Conservation (phyloP, 495 filamentous ascomycete genomes). For the Parathielavia appendiculata region DNA sequence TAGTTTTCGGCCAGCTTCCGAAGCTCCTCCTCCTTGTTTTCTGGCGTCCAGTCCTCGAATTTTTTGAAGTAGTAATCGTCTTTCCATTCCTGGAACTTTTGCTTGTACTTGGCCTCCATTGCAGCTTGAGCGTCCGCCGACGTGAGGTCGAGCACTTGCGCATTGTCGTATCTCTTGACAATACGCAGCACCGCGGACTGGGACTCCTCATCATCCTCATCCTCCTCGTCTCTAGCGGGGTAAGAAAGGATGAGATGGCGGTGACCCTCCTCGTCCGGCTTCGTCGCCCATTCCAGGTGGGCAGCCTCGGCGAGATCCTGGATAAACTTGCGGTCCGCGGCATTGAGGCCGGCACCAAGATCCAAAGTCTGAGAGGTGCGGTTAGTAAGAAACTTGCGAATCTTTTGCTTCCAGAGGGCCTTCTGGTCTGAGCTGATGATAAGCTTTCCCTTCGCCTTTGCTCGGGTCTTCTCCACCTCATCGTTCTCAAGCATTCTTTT, state of each 20-base stretch:
- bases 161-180: constrained; percentile 83
- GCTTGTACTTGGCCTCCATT: constrained; percentile 75
- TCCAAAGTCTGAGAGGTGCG: constrained; percentile 54
- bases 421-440: constrained; percentile 78
- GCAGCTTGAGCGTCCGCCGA: constrained; percentile 69
- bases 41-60: constrained; percentile 75
- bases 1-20: constrained; percentile 89
- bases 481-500: constrained; percentile 58
- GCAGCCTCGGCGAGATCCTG: constrained; percentile 80
- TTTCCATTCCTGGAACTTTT: constrained; percentile 88
- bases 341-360: constrained; percentile 68
- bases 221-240: constrained; percentile 44
- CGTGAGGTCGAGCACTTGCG: constrained; percentile 74
- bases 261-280: constrained; percentile 70
- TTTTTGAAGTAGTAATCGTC: constrained; percentile 86
- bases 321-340: constrained; percentile 85
- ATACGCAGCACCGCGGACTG: constrained; percentile 77
- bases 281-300: constrained; percentile 73
- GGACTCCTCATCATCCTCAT: constrained; percentile 80
- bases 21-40: constrained; percentile 71
- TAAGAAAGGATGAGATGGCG: constrained; percentile 73
- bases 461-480: constrained; percentile 46
- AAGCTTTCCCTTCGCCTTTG: constrained; percentile 58
- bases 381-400: constrained; percentile 75
- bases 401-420: constrained; percentile 64